Evolutionary conservation across 495 filamentous ascomycete species (phyloP).

Genomic region (Xylaria flabelliformis): DNA sequence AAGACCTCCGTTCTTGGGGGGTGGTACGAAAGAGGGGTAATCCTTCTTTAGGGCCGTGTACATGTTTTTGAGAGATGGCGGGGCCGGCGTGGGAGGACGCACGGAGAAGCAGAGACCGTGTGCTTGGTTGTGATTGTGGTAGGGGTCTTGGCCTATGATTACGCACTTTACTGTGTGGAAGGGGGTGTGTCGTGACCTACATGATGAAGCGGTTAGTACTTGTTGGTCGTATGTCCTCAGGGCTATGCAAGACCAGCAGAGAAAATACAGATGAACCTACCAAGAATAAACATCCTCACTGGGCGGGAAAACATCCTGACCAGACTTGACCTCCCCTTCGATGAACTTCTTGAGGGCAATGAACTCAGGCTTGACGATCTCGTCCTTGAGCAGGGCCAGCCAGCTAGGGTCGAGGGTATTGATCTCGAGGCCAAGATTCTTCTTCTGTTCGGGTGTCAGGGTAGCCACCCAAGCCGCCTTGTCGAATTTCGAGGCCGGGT

Average conservation of each 20-base stretch:
- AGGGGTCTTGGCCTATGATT: slow-evolving; percentile 94
- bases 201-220: not conserved
- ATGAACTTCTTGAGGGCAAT: slow-evolving; percentile 87
- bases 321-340: slow-evolving; percentile 72
- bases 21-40: slow-evolving; percentile 78
- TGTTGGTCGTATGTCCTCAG: not conserved
- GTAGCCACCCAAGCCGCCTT: slow-evolving; percentile 84
- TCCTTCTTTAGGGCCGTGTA: slow-evolving; percentile 85
- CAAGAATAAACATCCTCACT: slow-evolving; percentile 92
- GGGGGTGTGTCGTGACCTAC: slow-evolving; percentile 88
- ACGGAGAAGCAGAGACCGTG: slow-evolving; percentile 96
- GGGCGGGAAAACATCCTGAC: slow-evolving; percentile 83
- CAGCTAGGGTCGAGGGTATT: slow-evolving; percentile 89
- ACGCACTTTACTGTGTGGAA: slow-evolving; percentile 85
- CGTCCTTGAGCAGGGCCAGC: slow-evolving; percentile 85
- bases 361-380: slow-evolving; percentile 77
- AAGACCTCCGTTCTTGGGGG: slow-evolving; percentile 77
- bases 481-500: slow-evolving; percentile 69
- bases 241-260: not conserved
- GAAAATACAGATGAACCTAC: slow-evolving; percentile 52
- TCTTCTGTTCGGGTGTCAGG: slow-evolving; percentile 80
- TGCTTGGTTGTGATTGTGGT: slow-evolving; percentile 94
- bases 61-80: slow-evolving; percentile 89
- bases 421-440: slow-evolving; percentile 85
- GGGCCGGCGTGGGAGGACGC: slow-evolving; percentile 83